Evolutionary conservation across 495 filamentous ascomycete species (phyloP).

Genomic region (Gamarada debralockiae): DNA sequence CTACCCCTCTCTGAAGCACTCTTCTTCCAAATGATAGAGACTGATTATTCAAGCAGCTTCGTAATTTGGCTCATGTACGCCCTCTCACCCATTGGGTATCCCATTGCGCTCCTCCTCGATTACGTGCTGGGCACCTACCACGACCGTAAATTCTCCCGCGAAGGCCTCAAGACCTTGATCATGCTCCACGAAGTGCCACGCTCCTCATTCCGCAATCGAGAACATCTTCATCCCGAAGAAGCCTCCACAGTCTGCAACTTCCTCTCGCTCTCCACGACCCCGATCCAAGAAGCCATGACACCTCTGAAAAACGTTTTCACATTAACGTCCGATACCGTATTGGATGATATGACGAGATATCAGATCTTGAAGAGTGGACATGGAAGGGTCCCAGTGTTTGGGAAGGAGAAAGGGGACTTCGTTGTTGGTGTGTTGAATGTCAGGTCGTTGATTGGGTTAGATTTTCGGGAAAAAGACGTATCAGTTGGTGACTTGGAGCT

Average conservation of each 20-base stretch:
- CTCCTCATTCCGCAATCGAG: not conserved
- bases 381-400: not conserved
- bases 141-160: constrained; percentile 1
- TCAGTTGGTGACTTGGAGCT: not conserved
- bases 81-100: constrained; percentile 9
- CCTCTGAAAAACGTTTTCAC: constrained; percentile 8
- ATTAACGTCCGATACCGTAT: not conserved
- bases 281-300: constrained; percentile 7
- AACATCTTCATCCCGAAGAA: constrained; percentile 3
- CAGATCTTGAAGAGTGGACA: constrained; percentile 4
- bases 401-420: not conserved
- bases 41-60: not conserved
- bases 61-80: constrained; percentile 10
- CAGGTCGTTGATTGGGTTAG: constrained; percentile 4
- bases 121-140: constrained; percentile 2
- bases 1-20: not conserved
- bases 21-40: not conserved
- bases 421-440: constrained; percentile 4
- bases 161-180: constrained; percentile 4
- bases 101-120: constrained; percentile 11
- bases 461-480: not conserved
- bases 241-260: not conserved
- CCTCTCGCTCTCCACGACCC: not conserved
- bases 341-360: constrained; percentile 6
- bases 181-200: constrained; percentile 3